Conservation (phyloP, 805 yeast genomes). For the Saccharomycopsis vini region DNA sequence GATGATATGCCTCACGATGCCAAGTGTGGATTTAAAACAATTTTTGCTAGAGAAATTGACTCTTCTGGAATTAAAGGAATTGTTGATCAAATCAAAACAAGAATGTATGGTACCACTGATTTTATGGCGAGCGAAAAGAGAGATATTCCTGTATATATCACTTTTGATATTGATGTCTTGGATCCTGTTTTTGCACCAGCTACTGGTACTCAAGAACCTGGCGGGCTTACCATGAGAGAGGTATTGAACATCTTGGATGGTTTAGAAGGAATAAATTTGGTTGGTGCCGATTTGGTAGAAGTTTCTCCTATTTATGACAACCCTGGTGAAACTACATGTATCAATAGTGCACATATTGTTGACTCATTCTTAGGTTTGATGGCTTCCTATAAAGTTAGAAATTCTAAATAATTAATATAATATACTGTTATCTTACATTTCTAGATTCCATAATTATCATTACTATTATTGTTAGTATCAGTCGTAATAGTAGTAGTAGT, state of each 20-base stretch:
- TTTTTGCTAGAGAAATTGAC: slow-evolving; percentile 39
- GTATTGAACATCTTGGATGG: slow-evolving; percentile 46
- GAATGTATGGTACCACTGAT: slow-evolving; percentile 21
- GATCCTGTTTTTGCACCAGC: slow-evolving; percentile 61
- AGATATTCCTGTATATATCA: slow-evolving; percentile 30
- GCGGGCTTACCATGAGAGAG: slow-evolving; percentile 58
- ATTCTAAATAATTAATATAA: background rate
- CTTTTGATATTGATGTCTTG: slow-evolving; percentile 47
- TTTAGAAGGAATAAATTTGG: slow-evolving; percentile 44
- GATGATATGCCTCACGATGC: slow-evolving; percentile 42
- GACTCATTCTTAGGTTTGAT: slow-evolving; percentile 40
- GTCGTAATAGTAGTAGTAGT: too few species aligned
- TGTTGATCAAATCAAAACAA: slow-evolving; percentile 25
- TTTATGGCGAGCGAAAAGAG: slow-evolving; percentile 21
- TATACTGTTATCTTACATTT: too few species aligned
- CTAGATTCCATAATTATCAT: too few species aligned
- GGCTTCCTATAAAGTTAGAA: slow-evolving; percentile 21
- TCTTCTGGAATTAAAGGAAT: slow-evolving; percentile 30
- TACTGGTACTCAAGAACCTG: slow-evolving; percentile 63
- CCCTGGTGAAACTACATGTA: slow-evolving; percentile 43
- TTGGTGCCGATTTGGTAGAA: slow-evolving; percentile 66
- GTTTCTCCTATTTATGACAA: slow-evolving; percentile 54
- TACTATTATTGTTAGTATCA: too few species aligned
- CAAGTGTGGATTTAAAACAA: slow-evolving; percentile 37
- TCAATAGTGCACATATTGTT: slow-evolving; percentile 52